Evolutionary conservation across 495 filamentous ascomycete genomes (phyloP).

Genomic region (Acidiella bohemica): DNA sequence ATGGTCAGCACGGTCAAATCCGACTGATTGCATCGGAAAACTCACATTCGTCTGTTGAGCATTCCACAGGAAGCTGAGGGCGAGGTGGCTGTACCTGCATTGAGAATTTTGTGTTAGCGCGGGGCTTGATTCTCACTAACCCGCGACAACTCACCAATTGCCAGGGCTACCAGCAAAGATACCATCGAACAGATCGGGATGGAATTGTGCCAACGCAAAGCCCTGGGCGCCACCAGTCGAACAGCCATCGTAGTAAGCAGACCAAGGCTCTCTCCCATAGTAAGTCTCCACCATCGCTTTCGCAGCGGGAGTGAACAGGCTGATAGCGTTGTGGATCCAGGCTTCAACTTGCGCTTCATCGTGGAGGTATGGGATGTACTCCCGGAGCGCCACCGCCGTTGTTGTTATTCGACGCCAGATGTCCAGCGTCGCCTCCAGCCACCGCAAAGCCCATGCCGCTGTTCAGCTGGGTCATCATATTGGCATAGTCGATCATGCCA

Average conservation of each 20-base stretch:
- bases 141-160: too few species aligned
- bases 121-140: too few species aligned
- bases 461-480: conserved; percentile 27
- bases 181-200: conserved; percentile 33
- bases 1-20: background rate
- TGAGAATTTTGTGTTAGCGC: too few species aligned
- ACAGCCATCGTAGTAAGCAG: conserved; percentile 33
- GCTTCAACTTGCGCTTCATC: conserved; percentile 26
- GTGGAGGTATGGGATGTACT: conserved; percentile 27
- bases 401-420: conserved; percentile 21
- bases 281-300: conserved; percentile 23
- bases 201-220: conserved; percentile 33
- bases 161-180: conserved; percentile 32
- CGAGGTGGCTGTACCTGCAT: conserved; percentile 33
- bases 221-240: conserved; percentile 38
- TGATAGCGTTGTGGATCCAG: conserved; percentile 36
- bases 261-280: conserved; percentile 24
- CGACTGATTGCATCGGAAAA: too few species aligned
- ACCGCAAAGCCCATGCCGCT: conserved; percentile 26
- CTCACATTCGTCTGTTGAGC: conserved; percentile 23
- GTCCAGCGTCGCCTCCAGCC: conserved; percentile 28
- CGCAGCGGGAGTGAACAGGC: conserved; percentile 27
- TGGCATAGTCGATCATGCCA: conserved; percentile 24
- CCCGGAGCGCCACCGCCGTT: conserved; percentile 16
- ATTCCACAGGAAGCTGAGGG: conserved; percentile 34